Base-by-base conservation (phyloP, 2,329 filamentous ascomycete species). In the Monilinia vaccinii-corymbosi region DNA sequence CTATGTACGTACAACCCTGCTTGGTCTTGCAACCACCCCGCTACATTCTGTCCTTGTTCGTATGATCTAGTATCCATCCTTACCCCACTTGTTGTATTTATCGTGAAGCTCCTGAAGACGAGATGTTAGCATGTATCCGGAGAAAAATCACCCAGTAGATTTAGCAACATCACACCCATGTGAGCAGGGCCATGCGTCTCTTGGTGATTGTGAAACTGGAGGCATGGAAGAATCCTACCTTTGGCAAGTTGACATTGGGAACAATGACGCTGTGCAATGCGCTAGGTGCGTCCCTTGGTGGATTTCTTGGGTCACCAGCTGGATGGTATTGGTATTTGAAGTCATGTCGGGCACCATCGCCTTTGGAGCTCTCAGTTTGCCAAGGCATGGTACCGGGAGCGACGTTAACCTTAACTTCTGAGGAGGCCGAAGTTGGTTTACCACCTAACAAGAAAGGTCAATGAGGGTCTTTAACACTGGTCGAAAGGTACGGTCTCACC, bases 61-160 rank as follows among this genome's bases (percentile, higher is more conserved):
- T 56, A 32, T 58, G 44, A 23, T 62, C 65, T 72, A 72, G 62
- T 70, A 97, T 69, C 91, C 92, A 69, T 97, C 94, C 85, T 97
- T 97, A 76, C 94, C 94, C 85, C 90, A 97, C 83, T 99, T 99
- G 89, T 99, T 99, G 85, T 88, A 97, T 79, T 88, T 88, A 70
- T 99, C 94, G 79, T 99, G 94, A 66, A 97, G 84, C 71, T 87
- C 82, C 90, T 95, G 70, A 61, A 52, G 25, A 44, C 34, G 6
- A 23, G 4, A 40, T 40, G 59, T 66, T 61, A 68, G 67, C 60
- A 52, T 34, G 13, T 32, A 44, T 1, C 6, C 49, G n/a, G 8
- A 31, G 16, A 32, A 28, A n/a, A n/a, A 16, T 10, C 18, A 49
- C 16, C 50, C 25, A 42, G 50, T 5, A 23, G 16, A 28, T 44